Conservation (phyloP, 2,329 filamentous ascomycete species). For the Chaetomiaceae sp. region DNA sequence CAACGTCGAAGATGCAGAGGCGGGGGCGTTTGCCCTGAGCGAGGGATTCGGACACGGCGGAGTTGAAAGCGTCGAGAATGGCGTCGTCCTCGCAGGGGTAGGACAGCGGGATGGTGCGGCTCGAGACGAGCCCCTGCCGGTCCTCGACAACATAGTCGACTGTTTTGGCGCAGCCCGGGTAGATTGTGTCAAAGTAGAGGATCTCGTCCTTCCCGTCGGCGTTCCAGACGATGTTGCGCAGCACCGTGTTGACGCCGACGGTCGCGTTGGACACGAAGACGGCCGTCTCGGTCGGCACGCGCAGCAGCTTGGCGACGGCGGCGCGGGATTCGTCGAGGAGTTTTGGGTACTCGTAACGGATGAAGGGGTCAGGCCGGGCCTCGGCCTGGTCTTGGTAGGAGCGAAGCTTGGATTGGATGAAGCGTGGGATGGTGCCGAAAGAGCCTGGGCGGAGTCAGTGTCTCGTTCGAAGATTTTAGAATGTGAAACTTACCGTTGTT, state of each 20-base stretch:
- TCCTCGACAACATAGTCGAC: slow-evolving; percentile 69
- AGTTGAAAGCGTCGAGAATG: slow-evolving; percentile 57
- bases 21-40: slow-evolving; percentile 57
- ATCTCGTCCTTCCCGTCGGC: slow-evolving; percentile 71
- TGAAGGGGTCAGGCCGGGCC: slow-evolving; percentile 67
- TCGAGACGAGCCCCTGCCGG: slow-evolving; percentile 41
- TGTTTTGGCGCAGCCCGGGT: slow-evolving; percentile 71
- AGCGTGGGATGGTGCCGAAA: slow-evolving; percentile 69
- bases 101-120: slow-evolving; percentile 53
- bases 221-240: slow-evolving; percentile 68
- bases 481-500: slow-evolving; percentile 61
- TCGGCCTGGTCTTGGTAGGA: slow-evolving; percentile 65
- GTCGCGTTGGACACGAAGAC: slow-evolving; percentile 84
- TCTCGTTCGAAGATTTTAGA: neutral
- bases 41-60: slow-evolving; percentile 50
- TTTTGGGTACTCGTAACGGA: slow-evolving; percentile 61
- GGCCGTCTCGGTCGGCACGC: slow-evolving; percentile 59
- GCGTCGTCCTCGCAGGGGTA: slow-evolving; percentile 69
- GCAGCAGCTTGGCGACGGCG: slow-evolving; percentile 62
- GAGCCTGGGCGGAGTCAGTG: slow-evolving; percentile 52
- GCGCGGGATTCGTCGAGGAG: slow-evolving; percentile 61
- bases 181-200: slow-evolving; percentile 73
- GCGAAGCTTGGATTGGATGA: slow-evolving; percentile 56
- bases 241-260: slow-evolving; percentile 69
- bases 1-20: slow-evolving; percentile 72